Evolutionary conservation across 2,329 filamentous ascomycete genomes (phyloP), one percentile per base, ranked within the genome.

Genomic region (Colletotrichum cereale): DNA sequence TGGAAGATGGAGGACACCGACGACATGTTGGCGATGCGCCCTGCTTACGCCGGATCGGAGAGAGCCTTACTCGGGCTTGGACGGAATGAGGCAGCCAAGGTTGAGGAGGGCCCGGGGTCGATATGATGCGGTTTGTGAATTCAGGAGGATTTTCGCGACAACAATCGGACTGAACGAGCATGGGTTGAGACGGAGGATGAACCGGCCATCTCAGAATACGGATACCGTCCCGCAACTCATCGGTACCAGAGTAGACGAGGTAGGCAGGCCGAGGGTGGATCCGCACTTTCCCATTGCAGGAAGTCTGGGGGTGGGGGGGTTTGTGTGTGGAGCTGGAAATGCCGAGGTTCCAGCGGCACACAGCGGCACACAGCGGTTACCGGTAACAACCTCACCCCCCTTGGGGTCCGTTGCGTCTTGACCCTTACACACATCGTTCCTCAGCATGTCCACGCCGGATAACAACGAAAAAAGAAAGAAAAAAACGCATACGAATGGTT

Each of bases 1-100:
- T 88, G 83, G 82, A 93, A 94, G 67, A 81, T 77, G 62, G 80
- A 81, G 1, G 82, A 75, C 1, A 56, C 44, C 21, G 40, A 34
- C 36, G 66, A 66, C 77, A 82, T 82, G 52, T 50, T 29, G 50
- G 50, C n/a, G 48, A 14, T 24, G n/a, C 16, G 3, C 11, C n/a
- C 3, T 24, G 6, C 29, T 3, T 21, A 29, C 18, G 29, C 31
- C 6, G n/a, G n/a, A n/a, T 26, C 48, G 48, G n/a, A n/a, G 31
- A 34, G 57, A 29, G 60, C 11, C n/a, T 40, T 10, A 50, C 29
- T 38, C n/a, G 24, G 24, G 16, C 24, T 21, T 16, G 18, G 21
- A 24, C 36, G 29, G 36, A 14, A 21, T 16, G 31, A 36, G 34
- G 44, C 12, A 16, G 12, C 14, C 6, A n/a, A 12, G 44, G 31